A percentile compares a stretch with the other conserved stretches of the same genome.
These are phyloP conservation scores for Tetracentron sinense DNA, from an alignment of 164 flowering plant species.

Conservation along the genomic window DNA sequence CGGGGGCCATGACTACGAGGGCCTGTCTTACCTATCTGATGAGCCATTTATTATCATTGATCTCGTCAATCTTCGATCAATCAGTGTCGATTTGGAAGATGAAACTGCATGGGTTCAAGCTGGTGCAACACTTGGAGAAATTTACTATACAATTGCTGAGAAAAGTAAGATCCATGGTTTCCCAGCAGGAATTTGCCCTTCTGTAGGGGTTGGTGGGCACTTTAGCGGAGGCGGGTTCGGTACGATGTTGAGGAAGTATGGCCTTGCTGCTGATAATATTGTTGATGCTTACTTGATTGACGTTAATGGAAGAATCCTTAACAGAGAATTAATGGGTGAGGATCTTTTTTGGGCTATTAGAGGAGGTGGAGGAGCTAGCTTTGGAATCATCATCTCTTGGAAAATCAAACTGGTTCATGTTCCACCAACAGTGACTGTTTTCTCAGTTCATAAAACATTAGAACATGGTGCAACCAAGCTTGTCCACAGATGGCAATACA, in stretches of 20 bases:
- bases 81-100: conserved; percentile 6
- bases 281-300: background rate
- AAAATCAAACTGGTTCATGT: background rate
- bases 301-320: background rate
- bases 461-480: conserved; percentile 9
- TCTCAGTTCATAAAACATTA: background rate
- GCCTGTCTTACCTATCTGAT: conserved; percentile 29
- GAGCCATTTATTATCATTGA: conserved; percentile 32
- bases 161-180: conserved; percentile 25
- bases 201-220: conserved; percentile 36
- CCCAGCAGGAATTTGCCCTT: conserved; percentile 33
- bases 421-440: background rate
- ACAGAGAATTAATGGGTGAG: background rate
- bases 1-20: conserved; percentile 35
- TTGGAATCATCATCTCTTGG: background rate
- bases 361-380: background rate
- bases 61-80: conserved; percentile 15
- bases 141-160: conserved; percentile 26
- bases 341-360: background rate
- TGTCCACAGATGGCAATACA: conserved; percentile 15
- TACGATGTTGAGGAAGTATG: background rate
- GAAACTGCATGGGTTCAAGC: conserved; percentile 25
- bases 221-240: conserved; percentile 12
- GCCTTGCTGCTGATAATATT: background rate
- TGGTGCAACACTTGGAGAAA: conserved; percentile 28